Conservation (phyloP, 768 basidiomycete genomes). For the Mrakia blollopis region DNA sequence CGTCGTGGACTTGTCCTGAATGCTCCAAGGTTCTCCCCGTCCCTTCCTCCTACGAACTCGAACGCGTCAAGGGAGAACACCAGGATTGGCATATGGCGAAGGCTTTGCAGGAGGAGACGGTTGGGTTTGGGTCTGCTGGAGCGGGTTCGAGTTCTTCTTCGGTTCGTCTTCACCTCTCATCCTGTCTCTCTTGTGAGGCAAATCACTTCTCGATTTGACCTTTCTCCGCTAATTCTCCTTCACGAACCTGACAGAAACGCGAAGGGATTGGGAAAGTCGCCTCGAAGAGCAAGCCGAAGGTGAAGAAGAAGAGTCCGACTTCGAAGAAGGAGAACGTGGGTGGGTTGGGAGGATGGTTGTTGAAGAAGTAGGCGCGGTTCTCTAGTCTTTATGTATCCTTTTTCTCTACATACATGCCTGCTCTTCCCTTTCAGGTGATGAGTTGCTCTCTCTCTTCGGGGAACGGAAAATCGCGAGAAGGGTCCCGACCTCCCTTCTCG, state of each 20-base stretch:
- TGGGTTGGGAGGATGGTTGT: constrained; percentile 10
- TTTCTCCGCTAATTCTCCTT: background rate
- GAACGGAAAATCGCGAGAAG: too few species aligned
- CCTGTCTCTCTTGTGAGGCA: too few species aligned
- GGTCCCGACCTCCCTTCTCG: too few species aligned
- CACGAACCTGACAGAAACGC: background rate
- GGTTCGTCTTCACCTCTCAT: background rate
- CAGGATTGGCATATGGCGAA: constrained; percentile 24
- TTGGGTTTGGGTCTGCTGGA: background rate
- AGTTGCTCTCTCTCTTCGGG: too few species aligned
- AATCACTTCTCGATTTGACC: background rate
- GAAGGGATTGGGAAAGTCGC: constrained; percentile 15
- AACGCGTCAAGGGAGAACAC: constrained; percentile 26
- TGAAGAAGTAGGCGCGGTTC: background rate
- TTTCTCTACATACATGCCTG: background rate
- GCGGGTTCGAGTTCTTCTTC: background rate
- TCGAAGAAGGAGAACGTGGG: constrained; percentile 10
- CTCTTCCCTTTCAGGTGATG: too few species aligned
- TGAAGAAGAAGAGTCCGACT: background rate
- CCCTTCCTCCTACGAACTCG: background rate
- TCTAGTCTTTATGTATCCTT: background rate
- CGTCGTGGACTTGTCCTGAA: constrained; percentile 21
- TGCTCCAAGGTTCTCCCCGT: constrained; percentile 10
- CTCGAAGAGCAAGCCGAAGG: background rate
- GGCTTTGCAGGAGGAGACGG: constrained; percentile 13